Evolutionary conservation across 768 basidiomycete genomes (phyloP).

Genomic region (Trametes gibbosa): DNA sequence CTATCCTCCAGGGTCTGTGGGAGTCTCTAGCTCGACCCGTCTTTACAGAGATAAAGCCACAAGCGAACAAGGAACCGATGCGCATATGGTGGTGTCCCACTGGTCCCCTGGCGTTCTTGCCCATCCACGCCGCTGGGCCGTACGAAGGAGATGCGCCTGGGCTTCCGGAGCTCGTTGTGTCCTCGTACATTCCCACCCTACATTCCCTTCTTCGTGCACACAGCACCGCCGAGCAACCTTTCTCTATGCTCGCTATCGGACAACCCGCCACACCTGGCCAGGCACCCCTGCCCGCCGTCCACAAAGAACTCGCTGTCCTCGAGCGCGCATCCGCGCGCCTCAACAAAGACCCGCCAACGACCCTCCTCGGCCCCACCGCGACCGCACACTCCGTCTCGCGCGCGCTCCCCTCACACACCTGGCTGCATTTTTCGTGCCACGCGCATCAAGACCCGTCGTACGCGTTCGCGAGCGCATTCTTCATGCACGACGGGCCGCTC

Average conservation of each 20-base stretch:
- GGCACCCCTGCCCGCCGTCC: neutral
- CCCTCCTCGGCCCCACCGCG: neutral
- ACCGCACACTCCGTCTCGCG: neutral
- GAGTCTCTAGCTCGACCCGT: neutral
- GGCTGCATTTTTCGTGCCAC: constrained; percentile 4
- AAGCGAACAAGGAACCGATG: neutral
- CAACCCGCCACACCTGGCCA: neutral
- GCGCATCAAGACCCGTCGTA: neutral
- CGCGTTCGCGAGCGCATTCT: constrained; percentile 1
- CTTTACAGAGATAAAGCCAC: neutral
- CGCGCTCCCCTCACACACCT: neutral
- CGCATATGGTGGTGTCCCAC: constrained; percentile 6
- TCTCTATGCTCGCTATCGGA: neutral
- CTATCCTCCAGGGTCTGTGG: neutral
- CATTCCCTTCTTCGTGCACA: constrained; percentile 1
- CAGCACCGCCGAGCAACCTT: neutral
- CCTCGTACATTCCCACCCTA: constrained; percentile 1
- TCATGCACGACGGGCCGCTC: neutral
- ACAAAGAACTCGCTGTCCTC: neutral
- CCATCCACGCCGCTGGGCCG: constrained; percentile 2
- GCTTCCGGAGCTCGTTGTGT: neutral
- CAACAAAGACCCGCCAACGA: neutral
- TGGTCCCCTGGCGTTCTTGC: neutral
- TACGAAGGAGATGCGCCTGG: neutral
- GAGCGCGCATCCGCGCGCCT: neutral